Base-by-base conservation (phyloP, 306 rosid species). In the Inga leiocalycina region DNA sequence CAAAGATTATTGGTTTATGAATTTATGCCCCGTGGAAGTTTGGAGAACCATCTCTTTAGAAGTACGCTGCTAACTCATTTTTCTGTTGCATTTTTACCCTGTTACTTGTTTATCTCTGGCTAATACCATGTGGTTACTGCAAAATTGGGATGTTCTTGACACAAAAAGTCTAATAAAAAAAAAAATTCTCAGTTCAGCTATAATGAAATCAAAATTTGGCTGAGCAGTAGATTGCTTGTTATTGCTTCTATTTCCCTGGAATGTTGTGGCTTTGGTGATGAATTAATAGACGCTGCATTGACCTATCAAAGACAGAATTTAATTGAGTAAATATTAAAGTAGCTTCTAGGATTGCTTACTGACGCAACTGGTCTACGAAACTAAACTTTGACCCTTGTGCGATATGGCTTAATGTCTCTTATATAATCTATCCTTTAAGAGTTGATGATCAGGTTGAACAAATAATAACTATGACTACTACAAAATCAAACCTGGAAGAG, bases 31-130 rank as follows among this genome's bases (percentile, higher is more conserved):
- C 94, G 99, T 64, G 99, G 99, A 86, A 96, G 99, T 86, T 89
- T 96, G 92, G 99, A 96, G 89, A 94, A 94, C 86, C 99, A 96
- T 85, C 99, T 96, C 82, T 96, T 96, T 73, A 92, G 99, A 90
- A 94, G 99, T 96, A 92, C 68, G 67, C 76, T 82, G 84, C 91
- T 75, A 49, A 76, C 79, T 87, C 72, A 70, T 78, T 80, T 82
- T 82, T 78, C 71, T 79, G 24, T 71, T 80, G 80, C 78, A 75
- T 77, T 22, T 61, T 67, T 79, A 66, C 54, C 7, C 41, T 68
- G 14, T 24, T 54, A 69, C 75, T 44, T 74, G 80, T 79, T 88
- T 86, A 59, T 76, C 48, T 80, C 24, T 79, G 34, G 39, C 16
- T 54, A 71, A 64, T 32, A 39, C 45, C 15, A 79, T 75, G 66